These are phyloP conservation scores for Ogataea ramenticola DNA, from an alignment of 805 yeast species.

Conservation along the genomic window DNA sequence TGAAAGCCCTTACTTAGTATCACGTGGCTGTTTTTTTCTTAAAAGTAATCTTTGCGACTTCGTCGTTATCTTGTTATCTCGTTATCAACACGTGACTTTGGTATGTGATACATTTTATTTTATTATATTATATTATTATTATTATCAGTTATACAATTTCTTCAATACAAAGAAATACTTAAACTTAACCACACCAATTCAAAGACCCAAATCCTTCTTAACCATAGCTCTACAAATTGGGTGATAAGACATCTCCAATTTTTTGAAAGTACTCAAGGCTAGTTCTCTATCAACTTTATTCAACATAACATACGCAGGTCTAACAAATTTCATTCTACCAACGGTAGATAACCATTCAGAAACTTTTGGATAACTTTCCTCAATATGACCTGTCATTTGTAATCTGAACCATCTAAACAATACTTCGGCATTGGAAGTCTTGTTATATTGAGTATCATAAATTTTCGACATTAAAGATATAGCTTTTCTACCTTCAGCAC, in stretches of 20 bases:
- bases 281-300: conserved; percentile 55
- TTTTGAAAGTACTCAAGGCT: conserved; percentile 60
- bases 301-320: conserved; percentile 74
- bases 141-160: no score
- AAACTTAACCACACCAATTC: neutral
- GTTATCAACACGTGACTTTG: no score
- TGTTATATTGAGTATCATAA: conserved; percentile 33
- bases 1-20: no score
- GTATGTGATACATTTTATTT: no score
- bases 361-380: conserved; percentile 39
- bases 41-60: no score
- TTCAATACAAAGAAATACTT: no score
- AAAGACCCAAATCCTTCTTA: conserved; percentile 48
- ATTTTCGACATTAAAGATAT: conserved; percentile 23
- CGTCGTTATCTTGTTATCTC: no score
- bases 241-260: conserved; percentile 58
- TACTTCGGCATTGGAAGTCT: conserved; percentile 72
- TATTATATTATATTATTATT: no score
- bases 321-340: conserved; percentile 90
- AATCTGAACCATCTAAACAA: conserved; percentile 70
- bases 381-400: conserved; percentile 47
- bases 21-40: no score
- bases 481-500: conserved; percentile 25
- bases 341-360: conserved; percentile 87
- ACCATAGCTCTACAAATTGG: conserved; percentile 82